Evolutionary conservation across 169 alveolate genomes (phyloP).

Genomic region (Plasmodium coatneyi): DNA sequence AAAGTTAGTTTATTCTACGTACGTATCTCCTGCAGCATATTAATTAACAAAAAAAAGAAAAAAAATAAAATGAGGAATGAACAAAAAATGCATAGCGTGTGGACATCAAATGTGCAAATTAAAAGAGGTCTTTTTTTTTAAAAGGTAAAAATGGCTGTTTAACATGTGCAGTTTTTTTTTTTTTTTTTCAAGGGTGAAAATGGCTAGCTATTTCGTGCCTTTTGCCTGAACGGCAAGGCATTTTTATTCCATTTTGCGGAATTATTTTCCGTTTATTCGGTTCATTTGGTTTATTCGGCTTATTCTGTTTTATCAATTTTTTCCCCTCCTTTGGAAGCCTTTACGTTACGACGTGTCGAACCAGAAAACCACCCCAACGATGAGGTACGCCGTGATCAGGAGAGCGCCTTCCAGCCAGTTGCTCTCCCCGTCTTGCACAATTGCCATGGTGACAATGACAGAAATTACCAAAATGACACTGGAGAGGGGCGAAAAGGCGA

Average conservation of each 20-base stretch:
- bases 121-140: not conserved
- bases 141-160: not conserved
- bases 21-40: not conserved
- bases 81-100: not conserved
- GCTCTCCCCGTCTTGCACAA: constrained; percentile 90
- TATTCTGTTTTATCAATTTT: not conserved
- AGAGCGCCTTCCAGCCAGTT: constrained; percentile 91
- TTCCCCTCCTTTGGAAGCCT: not conserved
- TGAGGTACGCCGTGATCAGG: constrained; percentile 86
- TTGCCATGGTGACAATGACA: constrained; percentile 83
- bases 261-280: not conserved
- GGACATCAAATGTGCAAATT: not conserved
- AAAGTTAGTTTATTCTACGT: not conserved
- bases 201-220: not conserved
- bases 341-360: constrained; percentile 59
- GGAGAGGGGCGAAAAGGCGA: constrained; percentile 86
- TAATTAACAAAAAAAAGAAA: not conserved
- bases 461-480: constrained; percentile 84
- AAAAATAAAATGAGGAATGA: not conserved
- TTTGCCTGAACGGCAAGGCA: not conserved
- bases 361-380: constrained; percentile 88
- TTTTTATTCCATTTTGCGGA: not conserved
- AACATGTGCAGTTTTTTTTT: not conserved
- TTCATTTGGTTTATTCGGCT: not conserved
- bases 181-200: not conserved